Conservation (phyloP, 2,329 filamentous ascomycete species). For the Colletotrichum tamarilloi region DNA sequence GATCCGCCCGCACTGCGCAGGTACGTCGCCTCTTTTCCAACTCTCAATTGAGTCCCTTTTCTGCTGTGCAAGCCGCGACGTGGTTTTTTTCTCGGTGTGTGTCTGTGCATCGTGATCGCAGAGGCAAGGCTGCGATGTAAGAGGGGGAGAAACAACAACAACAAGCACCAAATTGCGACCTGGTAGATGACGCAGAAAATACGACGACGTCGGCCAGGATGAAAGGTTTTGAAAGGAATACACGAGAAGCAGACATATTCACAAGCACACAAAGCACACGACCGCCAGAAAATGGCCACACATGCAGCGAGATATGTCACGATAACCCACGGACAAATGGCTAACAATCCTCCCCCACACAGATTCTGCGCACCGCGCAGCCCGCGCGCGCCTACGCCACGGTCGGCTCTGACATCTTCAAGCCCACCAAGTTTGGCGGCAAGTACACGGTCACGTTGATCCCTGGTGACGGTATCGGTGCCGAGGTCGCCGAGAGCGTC, state of each 20-base stretch:
- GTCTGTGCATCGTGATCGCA: not conserved
- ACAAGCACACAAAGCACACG: constrained; percentile 53
- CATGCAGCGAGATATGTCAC: constrained; percentile 14
- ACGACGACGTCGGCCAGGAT: not conserved
- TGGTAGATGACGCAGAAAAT: not conserved
- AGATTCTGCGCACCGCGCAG: constrained; percentile 63
- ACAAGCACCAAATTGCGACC: not conserved
- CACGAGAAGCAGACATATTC: constrained; percentile 8
- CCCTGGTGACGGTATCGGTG: constrained; percentile 98
- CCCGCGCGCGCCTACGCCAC: constrained; percentile 76
- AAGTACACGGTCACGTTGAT: constrained; percentile 99
- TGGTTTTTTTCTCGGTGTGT: constrained; percentile 1
- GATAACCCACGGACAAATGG: constrained; percentile 39
- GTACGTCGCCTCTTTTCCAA: constrained; percentile 53
- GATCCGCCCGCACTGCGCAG: constrained; percentile 67
- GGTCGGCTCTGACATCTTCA: constrained; percentile 95
- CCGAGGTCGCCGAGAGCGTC: constrained; percentile 96
- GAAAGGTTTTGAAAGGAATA: not conserved
- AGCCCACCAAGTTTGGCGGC: constrained; percentile 97
- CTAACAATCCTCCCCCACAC: constrained; percentile 24
- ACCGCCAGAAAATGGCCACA: constrained; percentile 64
- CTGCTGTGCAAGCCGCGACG: not conserved
- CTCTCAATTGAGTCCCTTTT: constrained; percentile 11
- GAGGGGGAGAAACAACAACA: not conserved
- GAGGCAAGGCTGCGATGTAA: not conserved